Conservation (phyloP, 768 basidiomycete species). For the Russula sp. region DNA sequence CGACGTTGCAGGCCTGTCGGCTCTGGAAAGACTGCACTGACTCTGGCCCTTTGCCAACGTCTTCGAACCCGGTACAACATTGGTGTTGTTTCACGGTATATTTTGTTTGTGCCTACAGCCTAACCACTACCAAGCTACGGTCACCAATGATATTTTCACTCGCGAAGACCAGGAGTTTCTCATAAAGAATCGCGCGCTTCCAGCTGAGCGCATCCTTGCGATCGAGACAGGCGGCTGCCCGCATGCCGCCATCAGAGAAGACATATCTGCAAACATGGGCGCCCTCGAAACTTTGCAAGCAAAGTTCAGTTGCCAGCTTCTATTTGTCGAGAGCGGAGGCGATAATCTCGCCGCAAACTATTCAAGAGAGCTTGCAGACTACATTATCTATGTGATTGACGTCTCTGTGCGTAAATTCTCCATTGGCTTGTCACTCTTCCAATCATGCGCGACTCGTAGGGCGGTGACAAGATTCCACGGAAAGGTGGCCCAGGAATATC, state of each 20-base stretch:
- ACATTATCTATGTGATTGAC: conserved; percentile 91
- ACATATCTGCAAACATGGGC: conserved; percentile 95
- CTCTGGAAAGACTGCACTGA: conserved; percentile 93
- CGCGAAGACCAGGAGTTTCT: conserved; percentile 97
- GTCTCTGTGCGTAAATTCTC: conserved; percentile 49
- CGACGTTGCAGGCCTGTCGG: conserved; percentile 75
- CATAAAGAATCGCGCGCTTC: conserved; percentile 85
- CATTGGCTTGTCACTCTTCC: neutral
- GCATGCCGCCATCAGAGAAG: conserved; percentile 96
- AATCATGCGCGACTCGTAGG: conserved; percentile 37
- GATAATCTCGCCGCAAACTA: conserved; percentile 98
- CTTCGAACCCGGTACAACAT: conserved; percentile 85
- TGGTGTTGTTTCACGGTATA: conserved; percentile 41
- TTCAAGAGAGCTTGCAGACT: conserved; percentile 92
- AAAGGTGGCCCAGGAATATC: conserved; percentile 98
- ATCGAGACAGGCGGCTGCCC: conserved; percentile 99
- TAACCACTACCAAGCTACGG: conserved; percentile 53
- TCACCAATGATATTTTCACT: conserved; percentile 99
- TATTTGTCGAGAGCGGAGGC: conserved; percentile 94
- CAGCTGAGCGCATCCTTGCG: conserved; percentile 77
- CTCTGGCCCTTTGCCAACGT: conserved; percentile 79
- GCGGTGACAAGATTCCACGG: conserved; percentile 96
- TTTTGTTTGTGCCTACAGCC: conserved; percentile 9
- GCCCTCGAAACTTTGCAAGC: conserved; percentile 92
- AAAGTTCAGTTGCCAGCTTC: conserved; percentile 80